Evolutionary conservation across 2,329 filamentous ascomycete species (phyloP).

Genomic region (Phaeoacremonium minimum): DNA sequence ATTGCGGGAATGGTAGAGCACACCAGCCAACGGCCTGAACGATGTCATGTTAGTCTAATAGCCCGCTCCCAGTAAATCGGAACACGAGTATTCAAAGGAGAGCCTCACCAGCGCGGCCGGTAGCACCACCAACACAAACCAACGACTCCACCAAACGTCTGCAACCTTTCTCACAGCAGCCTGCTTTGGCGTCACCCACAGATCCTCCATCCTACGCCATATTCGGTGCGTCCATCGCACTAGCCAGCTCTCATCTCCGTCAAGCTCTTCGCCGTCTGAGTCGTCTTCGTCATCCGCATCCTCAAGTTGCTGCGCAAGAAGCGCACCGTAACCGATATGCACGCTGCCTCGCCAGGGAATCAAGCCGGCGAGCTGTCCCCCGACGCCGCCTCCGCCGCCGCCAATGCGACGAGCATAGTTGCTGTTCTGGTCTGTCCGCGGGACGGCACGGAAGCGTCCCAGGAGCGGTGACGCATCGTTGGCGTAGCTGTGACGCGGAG

Average conservation of each 20-base stretch:
- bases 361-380: conserved; percentile 27
- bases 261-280: conserved; percentile 23
- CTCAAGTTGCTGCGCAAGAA: conserved; percentile 39
- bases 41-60: too few relatives aligned
- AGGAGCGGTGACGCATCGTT: conserved; percentile 56
- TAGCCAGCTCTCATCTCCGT: conserved; percentile 18
- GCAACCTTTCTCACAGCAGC: conserved; percentile 53
- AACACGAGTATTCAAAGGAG: too few relatives aligned
- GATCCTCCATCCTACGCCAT: conserved; percentile 36
- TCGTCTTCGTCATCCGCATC: conserved; percentile 22
- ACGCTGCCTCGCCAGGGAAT: conserved; percentile 43
- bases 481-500: conserved; percentile 36
- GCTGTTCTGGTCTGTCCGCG: too few relatives aligned
- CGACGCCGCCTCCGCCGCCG: conserved; percentile 3
- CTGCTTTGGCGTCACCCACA: conserved; percentile 59
- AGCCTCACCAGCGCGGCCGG: conserved; percentile 56
- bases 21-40: conserved; percentile 59
- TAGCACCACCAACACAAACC: conserved; percentile 55
- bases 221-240: conserved; percentile 26
- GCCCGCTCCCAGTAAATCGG: too few relatives aligned
- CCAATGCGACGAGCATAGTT: too few relatives aligned
- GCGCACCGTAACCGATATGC: conserved; percentile 51
- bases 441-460: conserved; percentile 62
- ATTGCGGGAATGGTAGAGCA: conserved; percentile 61
- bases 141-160: conserved; percentile 60